Percentiles rank a stretch among this genome's conserved stretches.
These are phyloP conservation scores for Xylaria venustula DNA, from an alignment of 495 filamentous ascomycete genomes.

Conservation along the genomic window DNA sequence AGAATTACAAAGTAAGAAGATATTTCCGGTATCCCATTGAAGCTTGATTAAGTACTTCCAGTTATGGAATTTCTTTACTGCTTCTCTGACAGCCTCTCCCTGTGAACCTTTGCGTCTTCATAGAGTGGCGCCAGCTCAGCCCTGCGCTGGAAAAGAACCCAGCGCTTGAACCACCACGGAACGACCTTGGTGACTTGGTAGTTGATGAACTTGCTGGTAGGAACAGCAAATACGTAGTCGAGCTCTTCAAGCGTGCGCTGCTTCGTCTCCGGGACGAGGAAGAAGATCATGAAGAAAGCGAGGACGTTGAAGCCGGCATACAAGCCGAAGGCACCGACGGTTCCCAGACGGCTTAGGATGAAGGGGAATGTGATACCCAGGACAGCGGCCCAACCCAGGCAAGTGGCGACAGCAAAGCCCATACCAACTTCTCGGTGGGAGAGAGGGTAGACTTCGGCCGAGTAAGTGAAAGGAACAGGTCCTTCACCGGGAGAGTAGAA, in stretches of 20 bases:
- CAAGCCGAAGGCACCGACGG: constrained; percentile 56
- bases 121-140: constrained; percentile 64
- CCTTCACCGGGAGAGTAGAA: constrained; percentile 81
- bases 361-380: constrained; percentile 65
- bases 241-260: constrained; percentile 72
- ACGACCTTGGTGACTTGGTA: constrained; percentile 65
- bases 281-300: constrained; percentile 65
- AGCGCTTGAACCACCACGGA: constrained; percentile 69
- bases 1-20: background rate
- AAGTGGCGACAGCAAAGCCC: constrained; percentile 69
- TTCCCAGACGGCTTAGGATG: constrained; percentile 53
- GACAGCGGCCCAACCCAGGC: constrained; percentile 64
- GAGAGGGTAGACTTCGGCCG: constrained; percentile 74
- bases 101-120: constrained; percentile 23
- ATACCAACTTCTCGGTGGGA: constrained; percentile 74
- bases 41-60: background rate
- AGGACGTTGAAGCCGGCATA: constrained; percentile 64
- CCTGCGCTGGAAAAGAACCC: constrained; percentile 56
- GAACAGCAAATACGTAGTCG: constrained; percentile 80
- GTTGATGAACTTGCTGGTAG: constrained; percentile 57
- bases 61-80: background rate
- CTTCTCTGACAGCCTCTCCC: background rate
- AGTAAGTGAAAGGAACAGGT: constrained; percentile 80
- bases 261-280: constrained; percentile 67
- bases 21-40: too few species aligned